phyloP scores from a whole-genome alignment of 2,329 filamentous ascomycete genomes.

The Paraconiothyrium sp. region DNA sequence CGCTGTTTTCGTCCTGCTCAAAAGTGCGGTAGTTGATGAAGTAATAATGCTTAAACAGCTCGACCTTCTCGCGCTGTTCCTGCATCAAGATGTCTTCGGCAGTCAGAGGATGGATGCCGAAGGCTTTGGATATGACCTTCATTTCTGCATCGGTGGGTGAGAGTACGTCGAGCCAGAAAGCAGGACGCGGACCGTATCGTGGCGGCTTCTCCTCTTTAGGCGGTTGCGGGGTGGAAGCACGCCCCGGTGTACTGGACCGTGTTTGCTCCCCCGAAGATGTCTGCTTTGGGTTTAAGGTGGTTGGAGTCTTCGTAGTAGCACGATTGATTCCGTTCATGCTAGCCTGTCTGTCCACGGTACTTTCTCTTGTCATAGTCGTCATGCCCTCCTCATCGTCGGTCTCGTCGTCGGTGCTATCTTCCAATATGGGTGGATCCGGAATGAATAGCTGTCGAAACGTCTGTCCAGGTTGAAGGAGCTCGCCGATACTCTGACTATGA shows the following conservation, averaged over 20 bases:
- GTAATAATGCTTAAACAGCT: conserved; percentile 97
- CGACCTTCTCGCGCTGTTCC: conserved; percentile 96
- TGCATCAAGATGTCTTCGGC: conserved; percentile 97
- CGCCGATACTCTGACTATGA: conserved; percentile 93
- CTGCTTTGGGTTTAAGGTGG: conserved; percentile 44
- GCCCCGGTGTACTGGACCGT: conserved; percentile 61
- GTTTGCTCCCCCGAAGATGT: conserved; percentile 54
- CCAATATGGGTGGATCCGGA: conserved; percentile 74
- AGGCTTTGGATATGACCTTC: conserved; percentile 90
- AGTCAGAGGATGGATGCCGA: conserved; percentile 94
- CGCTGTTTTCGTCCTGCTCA: conserved; percentile 89
- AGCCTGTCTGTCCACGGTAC: conserved; percentile 21
- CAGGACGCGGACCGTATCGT: conserved; percentile 78
- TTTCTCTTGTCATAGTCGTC: conserved; percentile 20
- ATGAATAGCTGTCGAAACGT: conserved; percentile 90
- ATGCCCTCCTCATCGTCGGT: conserved; percentile 63
- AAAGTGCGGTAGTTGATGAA: conserved; percentile 99
- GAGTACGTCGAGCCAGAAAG: conserved; percentile 96
- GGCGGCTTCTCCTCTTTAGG: conserved; percentile 45
- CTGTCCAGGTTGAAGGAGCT: conserved; percentile 84
- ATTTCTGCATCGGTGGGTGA: conserved; percentile 94
- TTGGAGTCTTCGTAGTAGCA: conserved; percentile 35
- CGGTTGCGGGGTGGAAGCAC: conserved; percentile 50
- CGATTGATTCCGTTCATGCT: conserved; percentile 41
- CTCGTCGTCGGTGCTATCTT: conserved; percentile 73